Base-by-base conservation (phyloP, 2,329 filamentous ascomycete genomes). In the Aaosphaeria arxii region DNA sequence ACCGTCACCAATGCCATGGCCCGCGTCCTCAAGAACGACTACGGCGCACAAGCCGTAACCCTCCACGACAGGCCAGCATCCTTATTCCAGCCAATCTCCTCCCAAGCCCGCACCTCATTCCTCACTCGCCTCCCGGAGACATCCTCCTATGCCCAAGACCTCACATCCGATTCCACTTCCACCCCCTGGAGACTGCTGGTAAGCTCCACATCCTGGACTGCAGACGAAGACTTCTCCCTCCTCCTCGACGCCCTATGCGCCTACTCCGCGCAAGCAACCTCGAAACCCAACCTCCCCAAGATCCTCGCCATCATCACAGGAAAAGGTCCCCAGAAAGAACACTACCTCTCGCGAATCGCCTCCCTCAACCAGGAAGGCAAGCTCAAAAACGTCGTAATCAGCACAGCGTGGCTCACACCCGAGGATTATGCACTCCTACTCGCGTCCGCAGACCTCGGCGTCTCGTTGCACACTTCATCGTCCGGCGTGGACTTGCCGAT, bases 401-500 rank as follows among this genome's bases (percentile, higher is more conserved):
- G 79, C 35, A 95, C 91, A 0, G 88, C 91, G 0, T 99, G 94
- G 87, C 79, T 99, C 13, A 87, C 83, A 6, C 86, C 89, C 5
- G 77, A 83, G 46, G 88, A 96, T 68, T 99, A 99, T 66, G 92
- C 94, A 1, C 78, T 77, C 1, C 79, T 99, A 4, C 83, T 99
- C 30, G 88, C 87, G 7, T 86, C 86, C 40, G 91, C 94, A 3
- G 92, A 96, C 61, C 76, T 99, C 0, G 94, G 94, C 7, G 83
- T 99, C 28, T 95, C 89, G 48, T 76, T 99, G 29, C 94, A 99
- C 73, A 96, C 84, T 55, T 96, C 91, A 11, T 95, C 88, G 56
- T 96, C 90, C 2, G 94, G 94, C 1, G 91, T 99, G 0, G 94
- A 99, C 70, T 76, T 99, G 17, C 94, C 94, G 0, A 99, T 99